A percentile compares a stretch with the other conserved stretches of the same genome.
Evolutionary conservation across 2,329 filamentous ascomycete genomes (phyloP).

Genomic region (Neofusicoccum sp.): DNA sequence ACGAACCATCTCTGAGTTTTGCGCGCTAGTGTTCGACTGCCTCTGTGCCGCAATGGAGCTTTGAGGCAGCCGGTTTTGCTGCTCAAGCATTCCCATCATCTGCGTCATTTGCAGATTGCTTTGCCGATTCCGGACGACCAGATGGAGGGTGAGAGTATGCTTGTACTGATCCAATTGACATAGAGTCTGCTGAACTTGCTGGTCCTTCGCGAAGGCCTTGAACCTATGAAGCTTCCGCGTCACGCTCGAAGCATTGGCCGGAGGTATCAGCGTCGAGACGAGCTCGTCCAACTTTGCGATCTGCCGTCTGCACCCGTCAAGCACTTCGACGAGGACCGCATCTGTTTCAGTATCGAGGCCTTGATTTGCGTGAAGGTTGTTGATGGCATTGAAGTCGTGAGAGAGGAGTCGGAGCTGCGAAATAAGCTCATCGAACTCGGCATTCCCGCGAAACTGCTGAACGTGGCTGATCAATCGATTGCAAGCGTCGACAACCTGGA

Average conservation of each 20-base stretch:
- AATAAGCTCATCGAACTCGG: neutral
- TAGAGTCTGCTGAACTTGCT: neutral
- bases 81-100: neutral
- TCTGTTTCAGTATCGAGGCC: neutral
- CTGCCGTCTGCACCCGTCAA: neutral
- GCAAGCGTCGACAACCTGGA: slow-evolving; percentile 3
- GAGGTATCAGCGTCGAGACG: neutral
- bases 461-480: neutral
- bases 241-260: neutral
- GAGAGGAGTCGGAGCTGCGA: neutral
- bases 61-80: neutral
- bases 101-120: neutral
- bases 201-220: neutral
- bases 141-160: neutral
- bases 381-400: neutral
- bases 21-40: too few species aligned
- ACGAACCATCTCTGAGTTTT: too few species aligned
- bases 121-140: neutral
- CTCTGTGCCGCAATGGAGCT: neutral
- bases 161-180: neutral
- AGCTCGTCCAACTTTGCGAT: neutral
- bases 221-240: neutral
- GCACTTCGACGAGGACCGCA: neutral
- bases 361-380: neutral
- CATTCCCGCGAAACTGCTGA: neutral